Percentiles rank a stretch among this genome's conserved stretches.
Evolutionary conservation across 768 basidiomycete genomes (phyloP).

Genomic region (Mycena epipterygia): DNA sequence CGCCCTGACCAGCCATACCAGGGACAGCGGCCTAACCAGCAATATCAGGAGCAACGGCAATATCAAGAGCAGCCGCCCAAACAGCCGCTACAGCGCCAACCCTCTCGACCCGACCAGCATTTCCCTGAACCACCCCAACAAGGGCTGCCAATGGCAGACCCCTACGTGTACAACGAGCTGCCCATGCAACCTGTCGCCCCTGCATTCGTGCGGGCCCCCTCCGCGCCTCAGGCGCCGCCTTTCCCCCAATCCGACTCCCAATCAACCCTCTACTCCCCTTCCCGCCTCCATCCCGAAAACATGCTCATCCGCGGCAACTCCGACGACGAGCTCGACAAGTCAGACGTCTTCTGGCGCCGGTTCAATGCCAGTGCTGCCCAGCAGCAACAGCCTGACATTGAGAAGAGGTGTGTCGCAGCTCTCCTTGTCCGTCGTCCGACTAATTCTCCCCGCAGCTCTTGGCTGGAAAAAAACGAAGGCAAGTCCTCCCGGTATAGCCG

Average conservation of each 20-base stretch:
- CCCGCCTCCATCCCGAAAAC: not conserved
- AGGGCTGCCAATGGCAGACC: not conserved
- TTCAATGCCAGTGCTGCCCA: conserved; percentile 32
- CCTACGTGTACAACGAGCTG: conserved; percentile 1
- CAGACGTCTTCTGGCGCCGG: conserved; percentile 33
- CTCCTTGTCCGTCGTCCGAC: not conserved
- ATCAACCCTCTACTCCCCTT: conserved; percentile 5
- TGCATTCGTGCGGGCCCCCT: conserved; percentile 15
- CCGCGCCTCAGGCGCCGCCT: no score
- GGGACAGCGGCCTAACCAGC: not conserved
- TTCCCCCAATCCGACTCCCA: conserved; percentile 19
- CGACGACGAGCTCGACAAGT: conserved; percentile 33
- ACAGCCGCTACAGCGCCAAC: conserved; percentile 14
- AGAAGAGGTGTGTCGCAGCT: conserved; percentile 23
- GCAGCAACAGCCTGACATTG: conserved; percentile 21
- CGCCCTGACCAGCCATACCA: conserved; percentile 19
- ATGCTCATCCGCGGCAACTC: conserved; percentile 34
- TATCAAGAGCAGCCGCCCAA: not conserved
- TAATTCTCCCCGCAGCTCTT: conserved; percentile 14
- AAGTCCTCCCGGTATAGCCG: conserved; percentile 24
- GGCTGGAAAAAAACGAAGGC: conserved; percentile 32
- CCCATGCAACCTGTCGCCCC: conserved; percentile 15
- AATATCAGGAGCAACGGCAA: not conserved
- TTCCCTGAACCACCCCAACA: not conserved
- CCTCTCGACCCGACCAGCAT: conserved; percentile 29